phyloP scores from a whole-genome alignment of 345 rosid genomes.

The Salix udensis region DNA sequence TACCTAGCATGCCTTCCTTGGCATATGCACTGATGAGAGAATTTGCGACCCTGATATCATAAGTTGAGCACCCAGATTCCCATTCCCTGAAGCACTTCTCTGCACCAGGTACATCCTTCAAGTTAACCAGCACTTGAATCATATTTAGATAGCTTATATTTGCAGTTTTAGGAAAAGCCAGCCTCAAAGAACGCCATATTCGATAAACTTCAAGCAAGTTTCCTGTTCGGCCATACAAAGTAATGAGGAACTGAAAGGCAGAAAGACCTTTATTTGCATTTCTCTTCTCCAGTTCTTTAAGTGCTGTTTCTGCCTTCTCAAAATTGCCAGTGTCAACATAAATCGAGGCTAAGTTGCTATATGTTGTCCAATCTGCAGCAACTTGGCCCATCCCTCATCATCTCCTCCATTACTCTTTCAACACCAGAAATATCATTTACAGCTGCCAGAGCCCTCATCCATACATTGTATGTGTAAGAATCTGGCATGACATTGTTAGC shows the following conservation, averaged over 20 bases:
- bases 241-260: constrained; percentile 77
- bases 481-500: constrained; percentile 53
- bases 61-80: constrained; percentile 62
- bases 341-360: constrained; percentile 81
- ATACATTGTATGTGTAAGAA: constrained; percentile 68
- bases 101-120: constrained; percentile 88
- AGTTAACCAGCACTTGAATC: constrained; percentile 76
- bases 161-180: constrained; percentile 70
- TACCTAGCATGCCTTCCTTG: constrained; percentile 50
- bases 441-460: constrained; percentile 96
- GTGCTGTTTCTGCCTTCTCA: constrained; percentile 76
- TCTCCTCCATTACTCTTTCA: constrained; percentile 80
- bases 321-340: constrained; percentile 61
- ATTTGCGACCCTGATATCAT: constrained; percentile 73
- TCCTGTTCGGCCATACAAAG: constrained; percentile 66
- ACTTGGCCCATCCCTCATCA: constrained; percentile 84
- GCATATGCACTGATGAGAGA: constrained; percentile 65
- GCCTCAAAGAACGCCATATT: constrained; percentile 86
- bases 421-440: constrained; percentile 61
- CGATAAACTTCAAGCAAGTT: constrained; percentile 77
- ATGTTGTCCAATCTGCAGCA: constrained; percentile 86
- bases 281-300: constrained; percentile 71
- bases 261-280: constrained; percentile 47
- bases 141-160: constrained; percentile 82
- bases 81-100: constrained; percentile 89